phyloP scores from a whole-genome alignment of 306 rosid genomes.

The Cucumis melo region DNA sequence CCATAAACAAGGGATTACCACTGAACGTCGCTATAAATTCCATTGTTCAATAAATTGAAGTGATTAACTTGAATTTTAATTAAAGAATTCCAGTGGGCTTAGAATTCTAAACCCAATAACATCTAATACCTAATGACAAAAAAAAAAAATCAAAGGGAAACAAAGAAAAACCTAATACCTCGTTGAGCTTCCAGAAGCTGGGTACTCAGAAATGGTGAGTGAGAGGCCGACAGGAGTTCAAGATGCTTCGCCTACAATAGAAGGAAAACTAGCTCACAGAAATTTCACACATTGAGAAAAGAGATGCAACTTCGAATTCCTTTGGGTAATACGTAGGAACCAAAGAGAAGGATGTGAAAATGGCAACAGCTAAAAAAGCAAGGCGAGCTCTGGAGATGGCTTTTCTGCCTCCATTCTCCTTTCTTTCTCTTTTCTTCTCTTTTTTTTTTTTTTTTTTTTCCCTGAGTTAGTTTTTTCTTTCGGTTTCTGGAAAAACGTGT shows the following conservation, averaged over 20 bases:
- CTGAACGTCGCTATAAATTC: neutral
- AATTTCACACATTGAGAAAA: neutral
- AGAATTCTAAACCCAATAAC: neutral
- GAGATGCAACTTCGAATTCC: neutral
- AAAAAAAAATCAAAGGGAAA: neutral
- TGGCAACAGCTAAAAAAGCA: neutral
- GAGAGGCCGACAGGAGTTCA: neutral
- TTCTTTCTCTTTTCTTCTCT: too few species aligned
- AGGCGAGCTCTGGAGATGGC: neutral
- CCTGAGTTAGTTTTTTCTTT: too few species aligned
- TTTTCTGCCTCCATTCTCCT: neutral
- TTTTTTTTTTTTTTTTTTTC: too few species aligned
- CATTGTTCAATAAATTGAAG: neutral
- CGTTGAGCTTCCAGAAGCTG: neutral
- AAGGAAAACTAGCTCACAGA: neutral
- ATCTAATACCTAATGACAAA: too few species aligned
- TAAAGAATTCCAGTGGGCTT: neutral
- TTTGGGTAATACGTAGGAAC: neutral
- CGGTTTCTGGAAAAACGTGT: too few species aligned
- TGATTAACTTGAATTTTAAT: neutral
- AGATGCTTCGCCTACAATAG: neutral
- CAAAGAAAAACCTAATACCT: neutral
- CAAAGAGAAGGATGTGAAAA: neutral
- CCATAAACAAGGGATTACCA: neutral
- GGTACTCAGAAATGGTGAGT: neutral